A percentile compares a stretch with the other conserved stretches of the same genome.
Conservation (phyloP, 495 filamentous ascomycete species). For the Neurospora sp. region DNA sequence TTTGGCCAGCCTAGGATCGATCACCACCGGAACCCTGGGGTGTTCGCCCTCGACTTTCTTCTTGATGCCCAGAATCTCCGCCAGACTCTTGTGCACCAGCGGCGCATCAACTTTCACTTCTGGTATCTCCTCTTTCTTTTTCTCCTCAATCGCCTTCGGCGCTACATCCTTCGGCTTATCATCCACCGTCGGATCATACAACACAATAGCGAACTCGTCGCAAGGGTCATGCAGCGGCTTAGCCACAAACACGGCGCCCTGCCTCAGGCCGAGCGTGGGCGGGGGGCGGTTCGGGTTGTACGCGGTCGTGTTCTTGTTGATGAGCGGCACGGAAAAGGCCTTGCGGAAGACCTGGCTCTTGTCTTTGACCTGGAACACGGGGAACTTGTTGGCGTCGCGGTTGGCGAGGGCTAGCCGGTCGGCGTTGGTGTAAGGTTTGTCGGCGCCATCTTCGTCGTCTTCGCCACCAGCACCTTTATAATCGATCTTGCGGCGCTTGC, state of each 20-base stretch:
- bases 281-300: conserved; percentile 75
- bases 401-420: conserved; percentile 80
- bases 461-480: conserved; percentile 75
- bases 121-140: conserved; percentile 29
- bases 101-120: conserved; percentile 63
- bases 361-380: conserved; percentile 82
- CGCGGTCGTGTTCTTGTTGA: conserved; percentile 60
- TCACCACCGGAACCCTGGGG: conserved; percentile 91
- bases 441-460: conserved; percentile 58
- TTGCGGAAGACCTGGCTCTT: conserved; percentile 72
- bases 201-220: conserved; percentile 91
- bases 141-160: conserved; percentile 39
- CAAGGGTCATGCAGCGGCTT: conserved; percentile 90
- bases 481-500: conserved; percentile 83
- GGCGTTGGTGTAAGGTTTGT: conserved; percentile 81
- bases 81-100: conserved; percentile 82
- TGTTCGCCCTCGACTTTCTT: conserved; percentile 72
- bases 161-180: conserved; percentile 52
- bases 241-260: conserved; percentile 74
- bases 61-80: conserved; percentile 91
- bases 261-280: conserved; percentile 76
- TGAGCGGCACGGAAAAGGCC: conserved; percentile 75
- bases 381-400: conserved; percentile 80
- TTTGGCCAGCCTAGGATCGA: conserved; percentile 85
- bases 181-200: conserved; percentile 92